Percentiles rank a stretch among this genome's conserved stretches.
phyloP scores from a whole-genome alignment of 2,329 filamentous ascomycete species.

The Fusarium metavorans region DNA sequence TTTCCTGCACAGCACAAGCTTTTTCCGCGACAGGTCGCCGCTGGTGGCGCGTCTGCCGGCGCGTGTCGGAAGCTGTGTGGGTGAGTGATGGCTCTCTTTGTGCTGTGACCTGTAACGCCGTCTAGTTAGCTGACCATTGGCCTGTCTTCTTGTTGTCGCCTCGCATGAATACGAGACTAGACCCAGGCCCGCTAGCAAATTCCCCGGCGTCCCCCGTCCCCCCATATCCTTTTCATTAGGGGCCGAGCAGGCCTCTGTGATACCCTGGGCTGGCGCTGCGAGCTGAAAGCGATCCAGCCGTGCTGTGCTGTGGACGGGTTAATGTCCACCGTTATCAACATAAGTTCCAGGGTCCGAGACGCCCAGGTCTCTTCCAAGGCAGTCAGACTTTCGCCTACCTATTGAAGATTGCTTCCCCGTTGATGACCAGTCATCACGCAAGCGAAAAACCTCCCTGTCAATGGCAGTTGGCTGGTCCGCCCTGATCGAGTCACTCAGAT shows the following conservation, averaged over 20 bases:
- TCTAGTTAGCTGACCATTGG: conserved; percentile 30
- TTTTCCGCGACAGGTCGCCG: conserved; percentile 1
- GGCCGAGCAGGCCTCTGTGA: conserved; percentile 8
- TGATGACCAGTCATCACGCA: conserved; percentile 18
- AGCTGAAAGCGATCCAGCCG: conserved; percentile 38
- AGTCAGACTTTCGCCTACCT: conserved; percentile 2
- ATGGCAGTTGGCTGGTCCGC: not conserved
- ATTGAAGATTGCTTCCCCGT: conserved; percentile 7
- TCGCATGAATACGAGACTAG: conserved; percentile 45
- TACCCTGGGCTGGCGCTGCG: conserved; percentile 26
- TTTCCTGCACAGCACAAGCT: conserved; percentile 1
- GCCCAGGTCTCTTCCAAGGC: conserved; percentile 23
- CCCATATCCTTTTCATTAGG: conserved; percentile 26
- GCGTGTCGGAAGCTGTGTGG: conserved; percentile 38
- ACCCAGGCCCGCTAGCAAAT: conserved; percentile 8
- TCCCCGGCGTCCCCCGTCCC: conserved; percentile 3
- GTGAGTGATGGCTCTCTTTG: conserved; percentile 18
- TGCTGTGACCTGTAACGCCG: conserved; percentile 40
- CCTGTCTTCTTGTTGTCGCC: conserved; percentile 18
- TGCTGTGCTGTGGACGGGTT: conserved; percentile 3
- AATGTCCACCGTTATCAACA: conserved; percentile 26
- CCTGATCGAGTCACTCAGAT: conserved; percentile 10
- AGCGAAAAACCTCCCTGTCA: not conserved
- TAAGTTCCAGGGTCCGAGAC: conserved; percentile 19
- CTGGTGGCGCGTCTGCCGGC: conserved; percentile 35